phyloP scores from a whole-genome alignment of 768 basidiomycete species.

The Strobilomyces echinocephalus region DNA sequence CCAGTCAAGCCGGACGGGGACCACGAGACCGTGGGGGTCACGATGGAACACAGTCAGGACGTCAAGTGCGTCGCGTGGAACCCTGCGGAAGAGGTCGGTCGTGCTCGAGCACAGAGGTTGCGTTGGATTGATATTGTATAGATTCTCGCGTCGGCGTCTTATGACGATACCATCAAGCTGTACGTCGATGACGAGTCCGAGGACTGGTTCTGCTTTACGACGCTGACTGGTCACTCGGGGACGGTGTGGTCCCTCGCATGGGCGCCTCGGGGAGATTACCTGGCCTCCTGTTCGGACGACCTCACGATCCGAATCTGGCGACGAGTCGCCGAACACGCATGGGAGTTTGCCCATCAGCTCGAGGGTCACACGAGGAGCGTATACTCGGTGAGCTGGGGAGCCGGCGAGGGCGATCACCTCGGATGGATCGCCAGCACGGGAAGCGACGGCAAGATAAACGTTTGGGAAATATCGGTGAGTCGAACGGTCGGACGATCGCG shows the following conservation, averaged over 20 bases:
- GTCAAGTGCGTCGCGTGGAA: constrained; percentile 96
- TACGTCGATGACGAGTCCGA: constrained; percentile 90
- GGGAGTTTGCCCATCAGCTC: constrained; percentile 58
- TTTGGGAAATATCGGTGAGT: constrained; percentile 73
- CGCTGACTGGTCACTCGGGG: constrained; percentile 73
- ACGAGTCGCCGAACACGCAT: constrained; percentile 54
- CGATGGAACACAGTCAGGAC: constrained; percentile 97
- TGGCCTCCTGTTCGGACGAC: constrained; percentile 87
- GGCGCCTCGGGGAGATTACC: constrained; percentile 69
- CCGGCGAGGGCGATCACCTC: constrained; percentile 40
- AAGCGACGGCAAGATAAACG: constrained; percentile 75
- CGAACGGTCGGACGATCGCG: neutral
- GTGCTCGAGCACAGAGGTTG: neutral
- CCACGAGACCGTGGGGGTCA: constrained; percentile 90
- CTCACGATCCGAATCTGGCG: constrained; percentile 83
- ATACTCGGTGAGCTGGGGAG: constrained; percentile 76
- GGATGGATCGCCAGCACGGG: constrained; percentile 87
- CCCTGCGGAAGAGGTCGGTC: constrained; percentile 82
- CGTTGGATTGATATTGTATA: constrained; percentile 31
- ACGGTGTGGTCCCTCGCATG: constrained; percentile 93
- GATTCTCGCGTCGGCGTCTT: constrained; percentile 95
- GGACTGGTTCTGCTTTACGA: constrained; percentile 88
- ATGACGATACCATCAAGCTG: constrained; percentile 93
- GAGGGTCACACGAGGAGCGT: constrained; percentile 68
- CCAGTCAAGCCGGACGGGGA: constrained; percentile 86